Evolutionary conservation across 805 yeast species (phyloP).

Genomic region (Priceomyces castillae): DNA sequence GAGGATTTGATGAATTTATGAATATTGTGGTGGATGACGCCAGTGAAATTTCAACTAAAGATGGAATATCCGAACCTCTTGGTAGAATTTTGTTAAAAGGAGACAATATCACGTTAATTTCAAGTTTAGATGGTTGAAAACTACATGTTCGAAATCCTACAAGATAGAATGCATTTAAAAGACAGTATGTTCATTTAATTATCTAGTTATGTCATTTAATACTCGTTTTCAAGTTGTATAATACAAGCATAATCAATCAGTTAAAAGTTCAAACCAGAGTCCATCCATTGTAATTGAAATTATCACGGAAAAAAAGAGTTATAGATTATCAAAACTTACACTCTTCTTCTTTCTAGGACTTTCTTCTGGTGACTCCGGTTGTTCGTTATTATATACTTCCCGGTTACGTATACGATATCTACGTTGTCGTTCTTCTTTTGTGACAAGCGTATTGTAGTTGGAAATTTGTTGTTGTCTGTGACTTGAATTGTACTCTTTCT

Average conservation of each 20-base stretch:
- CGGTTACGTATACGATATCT: slow-evolving; percentile 15
- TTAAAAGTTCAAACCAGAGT: no score
- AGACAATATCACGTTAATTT: slow-evolving; percentile 83
- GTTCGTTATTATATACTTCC: not conserved
- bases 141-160: not conserved
- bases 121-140: slow-evolving; percentile 30
- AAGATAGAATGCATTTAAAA: not conserved
- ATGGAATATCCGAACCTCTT: slow-evolving; percentile 51
- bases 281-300: not conserved
- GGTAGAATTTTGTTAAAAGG: slow-evolving; percentile 87
- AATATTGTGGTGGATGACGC: slow-evolving; percentile 65
- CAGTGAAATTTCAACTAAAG: slow-evolving; percentile 56
- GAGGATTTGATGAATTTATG: slow-evolving; percentile 98
- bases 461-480: slow-evolving; percentile 22
- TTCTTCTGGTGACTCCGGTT: slow-evolving; percentile 2
- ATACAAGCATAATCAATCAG: slow-evolving; percentile 1
- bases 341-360: slow-evolving; percentile 23
- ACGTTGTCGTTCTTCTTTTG: slow-evolving; percentile 27
- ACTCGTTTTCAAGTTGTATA: not conserved
- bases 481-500: slow-evolving; percentile 12
- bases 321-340: slow-evolving; percentile 24
- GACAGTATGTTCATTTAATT: not conserved
- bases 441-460: slow-evolving; percentile 21
- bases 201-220: not conserved
- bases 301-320: not conserved